Percentiles rank a stretch among this genome's conserved stretches.
Conservation (phyloP, 2,329 filamentous ascomycete species). For the Cladosporium phlei region DNA sequence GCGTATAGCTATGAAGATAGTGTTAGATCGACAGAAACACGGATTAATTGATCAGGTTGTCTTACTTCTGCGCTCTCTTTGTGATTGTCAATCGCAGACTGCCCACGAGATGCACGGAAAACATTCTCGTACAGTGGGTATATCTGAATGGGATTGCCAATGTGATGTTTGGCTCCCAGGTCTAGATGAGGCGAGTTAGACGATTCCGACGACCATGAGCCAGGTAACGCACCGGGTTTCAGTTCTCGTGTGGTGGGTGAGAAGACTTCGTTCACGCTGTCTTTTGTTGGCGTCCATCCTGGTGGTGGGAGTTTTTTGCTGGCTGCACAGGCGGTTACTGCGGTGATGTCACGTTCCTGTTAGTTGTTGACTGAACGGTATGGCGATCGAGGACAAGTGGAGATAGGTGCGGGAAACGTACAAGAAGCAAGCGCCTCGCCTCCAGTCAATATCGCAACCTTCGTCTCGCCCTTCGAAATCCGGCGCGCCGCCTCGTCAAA, state of each 20-base stretch:
- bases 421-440: constrained; percentile 61
- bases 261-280: constrained; percentile 46
- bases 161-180: constrained; percentile 52
- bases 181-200: constrained; percentile 35
- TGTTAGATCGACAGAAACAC: no score
- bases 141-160: constrained; percentile 61
- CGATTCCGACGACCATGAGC: constrained; percentile 6
- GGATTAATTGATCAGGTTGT: no score
- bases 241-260: constrained; percentile 47
- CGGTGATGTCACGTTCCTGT: no score
- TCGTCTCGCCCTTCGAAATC: constrained; percentile 50
- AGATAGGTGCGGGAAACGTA: constrained; percentile 27
- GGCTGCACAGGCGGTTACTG: constrained; percentile 51
- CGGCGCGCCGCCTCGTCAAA: constrained; percentile 60
- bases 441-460: constrained; percentile 56
- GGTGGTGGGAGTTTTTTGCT: constrained; percentile 53
- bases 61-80: constrained; percentile 48
- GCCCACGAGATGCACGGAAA: constrained; percentile 53
- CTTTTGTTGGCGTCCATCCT: constrained; percentile 52
- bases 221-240: constrained; percentile 19
- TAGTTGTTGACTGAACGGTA: not conserved
- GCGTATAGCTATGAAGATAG: constrained; percentile 50
- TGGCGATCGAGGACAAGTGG: constrained; percentile 1
- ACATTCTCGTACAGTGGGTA: constrained; percentile 65
- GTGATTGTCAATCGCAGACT: constrained; percentile 53